Percentiles rank a stretch among this genome's conserved stretches.
Conservation (phyloP, 805 yeast genomes). For the Sugiyamaella boreocaroliniensis region DNA sequence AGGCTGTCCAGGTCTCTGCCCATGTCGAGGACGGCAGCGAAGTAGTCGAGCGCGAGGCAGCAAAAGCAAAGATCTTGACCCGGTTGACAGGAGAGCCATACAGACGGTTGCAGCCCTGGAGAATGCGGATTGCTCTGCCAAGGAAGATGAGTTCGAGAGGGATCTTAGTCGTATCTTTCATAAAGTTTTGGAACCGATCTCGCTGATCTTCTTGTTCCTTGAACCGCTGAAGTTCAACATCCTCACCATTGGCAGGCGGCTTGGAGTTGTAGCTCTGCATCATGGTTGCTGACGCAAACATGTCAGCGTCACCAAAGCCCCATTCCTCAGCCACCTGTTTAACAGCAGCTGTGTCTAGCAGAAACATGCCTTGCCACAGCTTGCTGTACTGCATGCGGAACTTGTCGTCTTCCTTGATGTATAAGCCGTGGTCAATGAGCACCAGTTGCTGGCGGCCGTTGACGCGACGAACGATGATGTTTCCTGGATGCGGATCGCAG, state of each 20-base stretch:
- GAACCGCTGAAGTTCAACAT: slow-evolving; percentile 19
- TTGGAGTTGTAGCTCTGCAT: slow-evolving; percentile 40
- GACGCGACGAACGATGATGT: slow-evolving; percentile 47
- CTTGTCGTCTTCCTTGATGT: slow-evolving; percentile 44
- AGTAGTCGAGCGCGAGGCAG: slow-evolving; percentile 35
- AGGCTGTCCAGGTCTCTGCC: slow-evolving; percentile 2
- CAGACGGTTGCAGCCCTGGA: slow-evolving; percentile 59
- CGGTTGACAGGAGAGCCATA: slow-evolving; percentile 73
- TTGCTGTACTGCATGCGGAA: slow-evolving; percentile 52
- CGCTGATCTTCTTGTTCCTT: slow-evolving; percentile 39
- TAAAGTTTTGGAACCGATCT: slow-evolving; percentile 47
- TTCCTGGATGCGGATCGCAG: slow-evolving; percentile 81
- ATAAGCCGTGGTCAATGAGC: slow-evolving; percentile 69
- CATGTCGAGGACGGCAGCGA: not conserved
- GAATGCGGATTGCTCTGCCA: slow-evolving; percentile 65
- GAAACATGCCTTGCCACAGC: slow-evolving; percentile 59
- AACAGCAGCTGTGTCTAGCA: slow-evolving; percentile 44
- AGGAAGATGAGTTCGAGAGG: slow-evolving; percentile 62
- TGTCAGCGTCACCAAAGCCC: slow-evolving; percentile 64
- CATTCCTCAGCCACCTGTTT: slow-evolving; percentile 46
- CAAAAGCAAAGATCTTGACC: slow-evolving; percentile 52
- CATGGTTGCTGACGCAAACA: slow-evolving; percentile 52
- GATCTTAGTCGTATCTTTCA: slow-evolving; percentile 56
- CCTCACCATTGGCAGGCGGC: slow-evolving; percentile 19
- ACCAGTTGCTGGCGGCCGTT: slow-evolving; percentile 42